Conservation (phyloP, 73 alveolate genomes). For the Uronychia setigera region DNA sequence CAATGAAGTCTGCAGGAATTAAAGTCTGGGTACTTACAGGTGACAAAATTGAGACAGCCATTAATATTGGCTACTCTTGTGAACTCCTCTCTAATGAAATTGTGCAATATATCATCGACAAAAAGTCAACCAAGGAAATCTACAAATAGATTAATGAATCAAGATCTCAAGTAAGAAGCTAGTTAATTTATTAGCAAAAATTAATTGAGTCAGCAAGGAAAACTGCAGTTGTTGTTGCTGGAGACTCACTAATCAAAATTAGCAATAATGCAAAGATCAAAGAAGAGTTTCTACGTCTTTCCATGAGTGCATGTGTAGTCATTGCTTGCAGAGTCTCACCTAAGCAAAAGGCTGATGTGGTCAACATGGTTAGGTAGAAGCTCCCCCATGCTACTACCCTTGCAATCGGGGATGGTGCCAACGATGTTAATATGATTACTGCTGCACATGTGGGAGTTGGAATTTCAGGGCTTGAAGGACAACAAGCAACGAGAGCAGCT, state of each 20-base stretch:
- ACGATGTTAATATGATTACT: constrained; percentile 98
- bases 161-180: constrained; percentile 9
- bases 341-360: constrained; percentile 94
- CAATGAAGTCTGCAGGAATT: constrained; percentile 72
- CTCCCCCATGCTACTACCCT: constrained; percentile 81
- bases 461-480: constrained; percentile 96
- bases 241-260: constrained; percentile 85
- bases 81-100: constrained; percentile 27
- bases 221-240: constrained; percentile 81
- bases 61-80: constrained; percentile 69
- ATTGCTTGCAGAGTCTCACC: constrained; percentile 96
- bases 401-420: constrained; percentile 99
- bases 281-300: constrained; percentile 64
- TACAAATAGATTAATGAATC: constrained; percentile 23
- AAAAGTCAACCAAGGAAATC: constrained; percentile 17
- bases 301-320: constrained; percentile 78
- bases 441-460: constrained; percentile 98
- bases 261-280: constrained; percentile 42
- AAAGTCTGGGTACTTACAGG: constrained; percentile 97
- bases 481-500: constrained; percentile 95
- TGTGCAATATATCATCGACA: constrained; percentile 25
- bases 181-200: constrained; percentile 23
- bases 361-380: constrained; percentile 68
- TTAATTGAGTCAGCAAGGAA: constrained; percentile 38
- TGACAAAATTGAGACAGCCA: constrained; percentile 92